Evolutionary conservation across 2,329 filamentous ascomycete species (phyloP).

Genomic region (Chaetomium globosum): DNA sequence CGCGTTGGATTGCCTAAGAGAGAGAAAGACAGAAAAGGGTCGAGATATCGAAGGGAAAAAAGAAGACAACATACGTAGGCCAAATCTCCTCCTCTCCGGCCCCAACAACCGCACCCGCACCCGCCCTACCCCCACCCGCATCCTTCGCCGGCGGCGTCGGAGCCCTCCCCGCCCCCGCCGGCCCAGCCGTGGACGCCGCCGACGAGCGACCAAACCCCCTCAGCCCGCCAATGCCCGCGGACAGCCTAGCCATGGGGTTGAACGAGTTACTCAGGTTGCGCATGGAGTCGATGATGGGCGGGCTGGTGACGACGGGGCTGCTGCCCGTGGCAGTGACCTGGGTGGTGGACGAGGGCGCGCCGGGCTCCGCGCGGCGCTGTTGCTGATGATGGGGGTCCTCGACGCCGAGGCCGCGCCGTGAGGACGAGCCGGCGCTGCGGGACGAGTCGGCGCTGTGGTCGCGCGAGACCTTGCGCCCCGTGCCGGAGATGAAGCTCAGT

Average conservation of each 20-base stretch:
- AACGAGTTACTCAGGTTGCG: conserved; percentile 77
- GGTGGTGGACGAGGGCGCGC: background rate
- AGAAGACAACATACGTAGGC: conserved; percentile 53
- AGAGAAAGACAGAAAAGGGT: background rate
- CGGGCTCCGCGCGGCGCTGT: conserved; percentile 38
- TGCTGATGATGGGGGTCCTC: conserved; percentile 37
- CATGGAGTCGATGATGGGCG: conserved; percentile 76
- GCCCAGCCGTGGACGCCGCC: conserved; percentile 41
- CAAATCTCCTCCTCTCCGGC: conserved; percentile 57
- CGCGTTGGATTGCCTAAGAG: too few species aligned
- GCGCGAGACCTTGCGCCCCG: conserved; percentile 60
- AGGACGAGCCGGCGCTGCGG: conserved; percentile 61
- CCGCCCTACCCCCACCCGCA: background rate
- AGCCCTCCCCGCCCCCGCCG: conserved; percentile 35
- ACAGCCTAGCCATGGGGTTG: conserved; percentile 79
- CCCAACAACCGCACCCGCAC: conserved; percentile 21
- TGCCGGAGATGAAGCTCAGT: conserved; percentile 65
- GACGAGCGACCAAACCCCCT: conserved; percentile 69
- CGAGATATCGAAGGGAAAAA: background rate
- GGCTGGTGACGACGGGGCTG: conserved; percentile 47
- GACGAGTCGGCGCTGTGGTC: conserved; percentile 78
- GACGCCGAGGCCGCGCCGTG: conserved; percentile 57
- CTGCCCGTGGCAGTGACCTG: conserved; percentile 42
- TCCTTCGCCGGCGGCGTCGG: conserved; percentile 45
- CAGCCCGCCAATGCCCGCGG: conserved; percentile 69